phyloP scores from a whole-genome alignment of 192 early-diverging fungal genomes.

The Linnemannia elongata region DNA sequence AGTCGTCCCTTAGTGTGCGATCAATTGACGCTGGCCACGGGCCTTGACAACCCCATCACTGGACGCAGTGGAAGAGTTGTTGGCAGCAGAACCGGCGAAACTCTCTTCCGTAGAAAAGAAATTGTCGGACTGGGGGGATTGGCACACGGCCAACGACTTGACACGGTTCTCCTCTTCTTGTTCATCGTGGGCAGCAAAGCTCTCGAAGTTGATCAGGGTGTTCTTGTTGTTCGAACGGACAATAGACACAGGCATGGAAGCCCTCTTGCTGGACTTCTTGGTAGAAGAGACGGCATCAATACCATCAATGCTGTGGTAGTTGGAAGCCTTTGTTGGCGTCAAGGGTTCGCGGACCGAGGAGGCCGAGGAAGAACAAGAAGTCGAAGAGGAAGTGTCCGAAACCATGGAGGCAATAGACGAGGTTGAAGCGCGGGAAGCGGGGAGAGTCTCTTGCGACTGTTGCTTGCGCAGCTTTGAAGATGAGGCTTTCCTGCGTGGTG shows the following conservation, averaged over 20 bases:
- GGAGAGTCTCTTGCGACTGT: slow-evolving; percentile 24
- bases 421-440: slow-evolving; percentile 22
- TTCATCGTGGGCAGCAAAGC: neutral
- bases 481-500: neutral
- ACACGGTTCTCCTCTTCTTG: neutral
- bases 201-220: slow-evolving; percentile 4
- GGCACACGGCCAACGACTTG: neutral
- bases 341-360: slow-evolving; percentile 30
- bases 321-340: slow-evolving; percentile 28
- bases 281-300: neutral
- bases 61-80: neutral
- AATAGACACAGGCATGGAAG: neutral
- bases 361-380: neutral
- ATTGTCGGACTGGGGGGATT: slow-evolving; percentile 42
- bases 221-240: slow-evolving; percentile 13
- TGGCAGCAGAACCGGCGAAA: neutral
- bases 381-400: slow-evolving; percentile 28
- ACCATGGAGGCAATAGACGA: slow-evolving; percentile 41
- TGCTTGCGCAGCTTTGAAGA: slow-evolving; percentile 17
- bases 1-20: slow-evolving; percentile 25
- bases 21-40: slow-evolving; percentile 39
- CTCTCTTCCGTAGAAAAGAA: slow-evolving; percentile 17
- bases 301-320: slow-evolving; percentile 27
- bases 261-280: neutral
- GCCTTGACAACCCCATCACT: neutral